Evolutionary conservation across 768 basidiomycete species (phyloP), one percentile per base, ranked within the genome.

Genomic region (Tulasnella sp.): DNA sequence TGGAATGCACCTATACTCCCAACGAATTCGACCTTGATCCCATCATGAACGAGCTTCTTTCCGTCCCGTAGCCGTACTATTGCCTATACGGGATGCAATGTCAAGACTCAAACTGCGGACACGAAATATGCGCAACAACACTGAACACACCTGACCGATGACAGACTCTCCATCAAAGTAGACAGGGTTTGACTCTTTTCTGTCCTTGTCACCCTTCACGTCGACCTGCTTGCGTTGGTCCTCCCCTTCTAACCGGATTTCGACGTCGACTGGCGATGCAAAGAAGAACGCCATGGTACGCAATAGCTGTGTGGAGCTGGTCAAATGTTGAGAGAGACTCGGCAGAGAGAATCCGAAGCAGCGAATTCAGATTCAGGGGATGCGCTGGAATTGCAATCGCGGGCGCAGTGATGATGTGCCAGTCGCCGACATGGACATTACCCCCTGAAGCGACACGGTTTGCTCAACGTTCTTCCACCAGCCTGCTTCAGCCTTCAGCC

Each of bases 121-220:
- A n/a, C n/a, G 34, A 55, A 21, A 5, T 15, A 7, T 38, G 34
- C 31, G 1, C 10, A 11, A 45, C 3, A 19, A 27, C 5, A 38
- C 7, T 15, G 55, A 46, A 45, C 48, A 25, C 52, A 92, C 92
- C 81, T 89, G 84, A 2, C 96, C 93, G 17, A 76, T 68, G 31
- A 98, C 78, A n/a, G 85, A 83, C 68, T 98, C 94, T 4, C 94
- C 96, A 70, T 98, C 96, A 68, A 89, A 93, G 70, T 90, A 97
- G 4, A 98, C 85, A 1, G 93, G 92, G 76, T 86, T 91, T 59
- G 86, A 27, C 52, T 85, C 77, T 60, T 77, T 76, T 69, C 85
- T 84, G 48, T 94, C 92, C 73, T 93, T 92, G 63, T 93, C 92
- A 27, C 78, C 75, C 73, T 96, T 96, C 64, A 86, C 78, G 48